Evolutionary conservation across 2,329 filamentous ascomycete genomes (phyloP).

Genomic region (Metarhizium anisopliae): DNA sequence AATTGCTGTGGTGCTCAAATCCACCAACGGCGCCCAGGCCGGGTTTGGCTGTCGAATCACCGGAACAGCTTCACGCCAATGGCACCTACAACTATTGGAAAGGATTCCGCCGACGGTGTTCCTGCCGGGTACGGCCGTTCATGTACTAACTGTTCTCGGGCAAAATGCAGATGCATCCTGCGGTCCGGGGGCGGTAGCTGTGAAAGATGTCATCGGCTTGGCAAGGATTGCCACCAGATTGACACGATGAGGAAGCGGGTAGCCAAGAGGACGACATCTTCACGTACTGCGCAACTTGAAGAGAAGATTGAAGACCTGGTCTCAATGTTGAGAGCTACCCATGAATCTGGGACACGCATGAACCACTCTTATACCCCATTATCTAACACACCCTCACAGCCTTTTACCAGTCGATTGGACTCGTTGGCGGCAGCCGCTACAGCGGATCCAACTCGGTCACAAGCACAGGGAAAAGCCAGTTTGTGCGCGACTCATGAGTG

Average conservation of each 20-base stretch:
- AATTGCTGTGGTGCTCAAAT: neutral
- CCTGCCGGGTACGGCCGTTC: constrained; percentile 34
- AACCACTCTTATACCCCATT: neutral
- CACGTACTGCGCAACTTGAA: constrained; percentile 36
- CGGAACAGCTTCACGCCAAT: neutral
- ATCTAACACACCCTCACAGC: constrained; percentile 1
- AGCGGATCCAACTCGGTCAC: constrained; percentile 9
- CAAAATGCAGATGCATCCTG: constrained; percentile 41
- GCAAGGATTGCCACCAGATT: constrained; percentile 38
- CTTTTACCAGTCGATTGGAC: constrained; percentile 23
- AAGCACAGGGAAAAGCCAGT: neutral
- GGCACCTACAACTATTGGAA: neutral
- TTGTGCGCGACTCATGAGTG: neutral
- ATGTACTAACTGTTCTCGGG: constrained; percentile 36
- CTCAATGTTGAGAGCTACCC: constrained; percentile 30
- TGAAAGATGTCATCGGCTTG: constrained; percentile 35
- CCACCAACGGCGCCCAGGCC: neutral
- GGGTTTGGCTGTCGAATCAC: neutral
- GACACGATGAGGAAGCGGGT: constrained; percentile 29
- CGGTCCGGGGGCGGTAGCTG: constrained; percentile 23
- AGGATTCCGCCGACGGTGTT: constrained; percentile 11
- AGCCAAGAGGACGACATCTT: constrained; percentile 22
- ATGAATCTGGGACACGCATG: constrained; percentile 7
- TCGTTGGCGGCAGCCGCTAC: constrained; percentile 28
- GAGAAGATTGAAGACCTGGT: constrained; percentile 41